Evolutionary conservation across 495 filamentous ascomycete genomes (phyloP), one percentile per base, ranked within the genome.

Genomic region (Beverwykella pulmonaria): DNA sequence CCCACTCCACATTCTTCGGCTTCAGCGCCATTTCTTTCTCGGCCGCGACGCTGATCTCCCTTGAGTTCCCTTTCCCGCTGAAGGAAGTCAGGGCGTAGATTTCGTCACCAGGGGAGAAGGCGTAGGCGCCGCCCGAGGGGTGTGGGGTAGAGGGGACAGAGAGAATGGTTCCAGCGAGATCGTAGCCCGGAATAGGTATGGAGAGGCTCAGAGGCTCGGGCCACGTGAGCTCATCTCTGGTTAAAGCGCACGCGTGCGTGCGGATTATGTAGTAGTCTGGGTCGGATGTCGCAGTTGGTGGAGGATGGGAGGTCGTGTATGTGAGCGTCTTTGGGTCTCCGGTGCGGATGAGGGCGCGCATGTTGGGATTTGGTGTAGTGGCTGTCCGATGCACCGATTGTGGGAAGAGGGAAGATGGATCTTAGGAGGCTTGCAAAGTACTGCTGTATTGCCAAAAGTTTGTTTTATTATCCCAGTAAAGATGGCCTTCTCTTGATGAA

Each of bases 191-290:
- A 19, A 88, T 80, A 14, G 59, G 59, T 1, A 58, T 63, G 10
- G 34, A 19, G 50, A 53, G 52, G 1, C 19, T 1, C 4, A 63
- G 54, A 9, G 47, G 44, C 50, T 61, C 61, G 27, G 72, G 53
- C 75, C 79, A 81, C 17, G 73, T 63, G 15, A 88, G 77, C 67
- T 88, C 87, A 50, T 85, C 82, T 53, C 82, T 77, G 63, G 80
- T 87, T 46, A 86, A 82, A 20, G 85, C 80, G 20, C 82, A 80
- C 10, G 85, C 79, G 47, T 81, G 77, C 15, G 87, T 82, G 59
- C 83, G 83, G 72, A 90, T 81, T 6, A 89, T 80, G 62, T 88
- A 85, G 65, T 88, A 81, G 46, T 61, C 25, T 12, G 65, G 52
- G 29, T 26, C 26, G 4, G 27, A 29, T 9, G 41, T 12, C 1